Base-by-base conservation (phyloP, 116 monocot species). In the Zostera marina region DNA sequence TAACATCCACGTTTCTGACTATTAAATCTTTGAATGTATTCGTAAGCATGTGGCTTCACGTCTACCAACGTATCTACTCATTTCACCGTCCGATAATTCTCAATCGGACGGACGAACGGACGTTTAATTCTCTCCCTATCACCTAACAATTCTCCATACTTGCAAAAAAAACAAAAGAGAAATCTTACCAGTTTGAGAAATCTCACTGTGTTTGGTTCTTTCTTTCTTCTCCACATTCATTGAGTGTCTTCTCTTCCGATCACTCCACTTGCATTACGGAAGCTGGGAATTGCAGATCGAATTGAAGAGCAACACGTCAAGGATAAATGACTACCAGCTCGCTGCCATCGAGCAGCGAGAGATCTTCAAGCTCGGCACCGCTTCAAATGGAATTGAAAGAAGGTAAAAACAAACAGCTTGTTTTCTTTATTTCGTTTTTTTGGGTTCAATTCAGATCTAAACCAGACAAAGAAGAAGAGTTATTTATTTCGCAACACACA, bases 291-390 rank as follows among this genome's bases (percentile, higher is more conserved):
- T 54, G 54, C 13, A 16, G 54, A 17, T 7, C 1, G 19, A 54
- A 24, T 22, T n/a, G n/a, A 22, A 12, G 11, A 60, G 81, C 61
- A 13, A 52, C 13, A 20, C n/a, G n/a, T n/a, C n/a, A n/a, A n/a
- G n/a, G n/a, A 63, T 73, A 80, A 77, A 82, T 77, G 81, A 71
- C 82, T 74, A 23, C 74, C 53, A 17, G 69, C 73, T 23, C 73
- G 73, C 70, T 80, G 25, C 87, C 73, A 15, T 92, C 92, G 41
- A 92, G 92, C 74, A 83, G 83, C 49, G 92, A 87, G 76, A 74
- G 81, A 16, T 92, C 92, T 12, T 92, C 83, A 9, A 92, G 92
- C 66, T 87, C 92, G 1, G 81, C 80, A 14, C 73, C 52, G 8
- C 81, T 67, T 5, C 67, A 72, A 73, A 80, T 82, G 47, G 45